Evolutionary conservation across 1,284 basidiomycete genomes (phyloP).

Genomic region (Schizophyllum amplum): DNA sequence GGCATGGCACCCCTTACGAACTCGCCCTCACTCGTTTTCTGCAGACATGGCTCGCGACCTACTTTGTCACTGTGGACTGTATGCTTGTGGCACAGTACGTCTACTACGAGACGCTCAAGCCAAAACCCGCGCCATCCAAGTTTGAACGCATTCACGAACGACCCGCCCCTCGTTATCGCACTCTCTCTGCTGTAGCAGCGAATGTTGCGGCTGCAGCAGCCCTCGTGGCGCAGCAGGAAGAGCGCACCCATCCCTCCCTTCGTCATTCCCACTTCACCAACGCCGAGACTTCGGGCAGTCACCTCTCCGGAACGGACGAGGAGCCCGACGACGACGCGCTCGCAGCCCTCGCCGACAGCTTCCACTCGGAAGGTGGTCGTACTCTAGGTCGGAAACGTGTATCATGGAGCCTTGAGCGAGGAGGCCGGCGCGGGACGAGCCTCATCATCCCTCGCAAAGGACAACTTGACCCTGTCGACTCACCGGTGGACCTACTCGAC

Average conservation of each 20-base stretch:
- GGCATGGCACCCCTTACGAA: conserved; percentile 5
- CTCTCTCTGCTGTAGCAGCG: conserved; percentile 56
- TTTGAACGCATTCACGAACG: conserved; percentile 30
- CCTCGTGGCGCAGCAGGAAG: conserved; percentile 52
- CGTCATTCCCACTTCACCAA: neutral
- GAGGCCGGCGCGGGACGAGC: conserved; percentile 32
- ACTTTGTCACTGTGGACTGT: conserved; percentile 79
- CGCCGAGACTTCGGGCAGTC: conserved; percentile 12
- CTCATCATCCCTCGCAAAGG: conserved; percentile 11
- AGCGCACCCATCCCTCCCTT: conserved; percentile 17
- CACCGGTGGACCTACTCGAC: conserved; percentile 14
- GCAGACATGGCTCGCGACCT: conserved; percentile 81
- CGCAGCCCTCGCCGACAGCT: conserved; percentile 55
- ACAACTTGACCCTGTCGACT: neutral
- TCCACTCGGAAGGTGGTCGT: conserved; percentile 57
- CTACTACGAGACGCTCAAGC: conserved; percentile 45
- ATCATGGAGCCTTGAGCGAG: conserved; percentile 60
- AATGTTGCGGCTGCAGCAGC: conserved; percentile 62
- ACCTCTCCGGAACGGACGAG: conserved; percentile 30
- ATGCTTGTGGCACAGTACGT: conserved; percentile 70
- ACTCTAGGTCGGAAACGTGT: conserved; percentile 42
- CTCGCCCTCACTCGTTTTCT: conserved; percentile 8
- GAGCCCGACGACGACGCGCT: conserved; percentile 44
- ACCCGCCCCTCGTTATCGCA: conserved; percentile 54
- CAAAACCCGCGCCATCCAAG: conserved; percentile 25